Evolutionary conservation across 2,329 filamentous ascomycete genomes (phyloP).

Genomic region (Hypoxylon sp.): DNA sequence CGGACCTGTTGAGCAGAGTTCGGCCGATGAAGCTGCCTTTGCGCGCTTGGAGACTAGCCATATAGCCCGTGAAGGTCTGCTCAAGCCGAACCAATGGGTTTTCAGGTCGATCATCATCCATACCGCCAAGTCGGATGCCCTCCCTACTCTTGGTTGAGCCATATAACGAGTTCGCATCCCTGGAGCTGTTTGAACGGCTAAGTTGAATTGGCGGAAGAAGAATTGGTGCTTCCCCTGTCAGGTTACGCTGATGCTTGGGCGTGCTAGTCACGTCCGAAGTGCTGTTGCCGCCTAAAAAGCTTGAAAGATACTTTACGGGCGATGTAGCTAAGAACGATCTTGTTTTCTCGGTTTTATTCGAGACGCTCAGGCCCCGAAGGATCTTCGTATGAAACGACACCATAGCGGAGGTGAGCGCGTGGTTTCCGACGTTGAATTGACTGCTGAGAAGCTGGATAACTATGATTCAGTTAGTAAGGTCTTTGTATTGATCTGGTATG

Average conservation of each 20-base stretch:
- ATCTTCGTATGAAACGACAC: constrained; percentile 84
- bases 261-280: constrained; percentile 57
- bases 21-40: constrained; percentile 89
- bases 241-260: constrained; percentile 59
- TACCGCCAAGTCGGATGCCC: constrained; percentile 57
- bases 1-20: constrained; percentile 75
- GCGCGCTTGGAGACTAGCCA: constrained; percentile 83
- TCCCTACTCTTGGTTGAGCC: constrained; percentile 66
- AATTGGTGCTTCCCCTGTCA: constrained; percentile 52
- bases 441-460: constrained; percentile 79
- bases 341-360: constrained; percentile 73
- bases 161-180: constrained; percentile 63
- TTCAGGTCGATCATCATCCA: constrained; percentile 68
- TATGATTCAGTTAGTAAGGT: constrained; percentile 57
- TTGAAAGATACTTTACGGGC: constrained; percentile 91
- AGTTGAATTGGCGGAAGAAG: constrained; percentile 59
- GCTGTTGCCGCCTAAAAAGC: constrained; percentile 75
- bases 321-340: constrained; percentile 82
- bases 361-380: constrained; percentile 76
- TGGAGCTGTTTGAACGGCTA: constrained; percentile 61
- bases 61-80: constrained; percentile 86
- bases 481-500: neutral
- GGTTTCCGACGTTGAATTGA: constrained; percentile 77
- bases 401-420: constrained; percentile 73
- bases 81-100: constrained; percentile 81